phyloP scores from a whole-genome alignment of 176 grass and related monocot species.

The Triticum urartu region DNA sequence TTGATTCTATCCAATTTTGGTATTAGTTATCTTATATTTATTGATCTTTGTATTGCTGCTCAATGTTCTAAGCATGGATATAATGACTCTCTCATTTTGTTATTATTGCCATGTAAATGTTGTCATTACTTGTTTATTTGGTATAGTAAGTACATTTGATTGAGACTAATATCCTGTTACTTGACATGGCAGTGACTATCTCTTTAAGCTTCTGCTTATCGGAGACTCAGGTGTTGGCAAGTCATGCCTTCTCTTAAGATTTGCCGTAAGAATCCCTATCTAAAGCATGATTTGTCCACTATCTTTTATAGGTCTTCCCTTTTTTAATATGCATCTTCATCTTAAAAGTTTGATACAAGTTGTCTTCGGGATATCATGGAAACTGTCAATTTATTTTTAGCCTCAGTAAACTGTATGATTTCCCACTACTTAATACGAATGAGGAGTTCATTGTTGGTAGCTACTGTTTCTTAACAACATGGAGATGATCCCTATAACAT shows the following conservation, averaged over 20 bases:
- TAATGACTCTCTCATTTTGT: background rate
- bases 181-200: constrained; percentile 55
- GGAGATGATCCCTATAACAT: background rate
- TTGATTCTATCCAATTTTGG: background rate
- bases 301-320: background rate
- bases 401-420: background rate
- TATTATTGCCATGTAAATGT: background rate
- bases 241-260: constrained; percentile 73
- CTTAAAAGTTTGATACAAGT: background rate
- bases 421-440: background rate
- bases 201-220: constrained; percentile 79
- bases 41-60: background rate
- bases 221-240: constrained; percentile 83
- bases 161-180: constrained; percentile 7
- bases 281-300: background rate
- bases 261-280: constrained; percentile 50
- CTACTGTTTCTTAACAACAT: background rate
- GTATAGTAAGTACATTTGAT: background rate
- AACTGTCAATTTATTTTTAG: background rate
- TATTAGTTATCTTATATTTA: background rate
- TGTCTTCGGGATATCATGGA: background rate
- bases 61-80: background rate
- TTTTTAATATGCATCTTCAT: background rate
- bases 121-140: background rate
- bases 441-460: background rate